Conservation (phyloP, 2,329 filamentous ascomycete species). For the Aspergillus proliferans region DNA sequence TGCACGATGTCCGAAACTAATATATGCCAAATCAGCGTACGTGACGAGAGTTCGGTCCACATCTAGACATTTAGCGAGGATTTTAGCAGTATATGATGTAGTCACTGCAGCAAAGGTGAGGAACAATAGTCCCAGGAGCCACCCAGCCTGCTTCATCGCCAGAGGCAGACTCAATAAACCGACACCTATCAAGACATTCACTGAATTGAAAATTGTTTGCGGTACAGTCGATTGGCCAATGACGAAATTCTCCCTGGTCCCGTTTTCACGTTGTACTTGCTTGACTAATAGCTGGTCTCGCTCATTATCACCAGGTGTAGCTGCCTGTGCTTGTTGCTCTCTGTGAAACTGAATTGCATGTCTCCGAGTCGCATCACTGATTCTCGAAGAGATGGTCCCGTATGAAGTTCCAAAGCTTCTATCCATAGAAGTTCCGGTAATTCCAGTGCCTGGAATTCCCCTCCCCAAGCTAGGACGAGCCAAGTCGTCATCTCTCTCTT, state of each 20-base stretch:
- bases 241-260: conserved; percentile 74
- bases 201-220: conserved; percentile 94
- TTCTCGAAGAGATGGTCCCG: conserved; percentile 52
- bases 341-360: conserved; percentile 50
- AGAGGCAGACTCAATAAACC: conserved; percentile 83
- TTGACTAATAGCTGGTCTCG: conserved; percentile 76
- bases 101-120: conserved; percentile 66
- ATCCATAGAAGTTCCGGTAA: conserved; percentile 53
- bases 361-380: conserved; percentile 52
- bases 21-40: conserved; percentile 87
- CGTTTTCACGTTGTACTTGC: conserved; percentile 76
- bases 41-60: conserved; percentile 80
- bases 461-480: conserved; percentile 12
- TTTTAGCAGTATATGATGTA: conserved; percentile 78
- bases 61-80: conserved; percentile 83
- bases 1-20: conserved; percentile 78
- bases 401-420: conserved; percentile 65
- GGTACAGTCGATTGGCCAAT: conserved; percentile 92
- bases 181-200: conserved; percentile 86
- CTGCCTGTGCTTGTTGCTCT: conserved; percentile 44
- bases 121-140: conserved; percentile 73
- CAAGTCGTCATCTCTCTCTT: conserved; percentile 18
- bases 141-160: conserved; percentile 79
- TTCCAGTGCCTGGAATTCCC: conserved; percentile 11
- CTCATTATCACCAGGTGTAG: conserved; percentile 51